phyloP scores from a whole-genome alignment of 306 rosid genomes.

The Coriaria nepalensis region DNA sequence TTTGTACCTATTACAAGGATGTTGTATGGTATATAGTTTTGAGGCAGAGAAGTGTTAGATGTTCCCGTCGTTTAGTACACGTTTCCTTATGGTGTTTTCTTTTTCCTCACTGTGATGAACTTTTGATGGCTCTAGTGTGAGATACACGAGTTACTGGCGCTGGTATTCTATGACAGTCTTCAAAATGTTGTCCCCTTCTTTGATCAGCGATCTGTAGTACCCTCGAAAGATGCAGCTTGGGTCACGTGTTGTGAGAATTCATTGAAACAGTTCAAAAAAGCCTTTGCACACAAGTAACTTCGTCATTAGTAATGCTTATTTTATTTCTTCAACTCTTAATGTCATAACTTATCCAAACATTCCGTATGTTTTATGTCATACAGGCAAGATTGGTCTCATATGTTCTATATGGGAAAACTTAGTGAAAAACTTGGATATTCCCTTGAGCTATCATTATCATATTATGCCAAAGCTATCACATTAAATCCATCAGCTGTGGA shows the following conservation, averaged over 20 bases:
- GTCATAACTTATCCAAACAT: background rate
- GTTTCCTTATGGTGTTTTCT: background rate
- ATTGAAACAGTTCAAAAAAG: conserved; percentile 92
- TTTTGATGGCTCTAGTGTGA: conserved; percentile 53
- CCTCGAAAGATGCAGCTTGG: conserved; percentile 79
- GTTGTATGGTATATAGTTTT: no score
- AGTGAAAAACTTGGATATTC: conserved; percentile 80
- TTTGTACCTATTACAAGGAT: conserved; percentile 4
- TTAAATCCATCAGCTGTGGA: conserved; percentile 85
- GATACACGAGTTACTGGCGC: conserved; percentile 87
- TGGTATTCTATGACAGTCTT: conserved; percentile 96
- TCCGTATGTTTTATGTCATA: conserved; percentile 11
- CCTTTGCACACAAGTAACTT: conserved; percentile 59
- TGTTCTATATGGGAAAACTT: conserved; percentile 91
- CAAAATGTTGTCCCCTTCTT: conserved; percentile 92
- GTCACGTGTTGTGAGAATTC: conserved; percentile 67
- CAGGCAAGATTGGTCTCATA: conserved; percentile 97
- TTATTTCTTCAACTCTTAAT: conserved; percentile 8
- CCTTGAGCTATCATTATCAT: conserved; percentile 56
- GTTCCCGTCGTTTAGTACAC: background rate
- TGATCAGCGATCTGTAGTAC: conserved; percentile 81
- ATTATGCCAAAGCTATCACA: conserved; percentile 65
- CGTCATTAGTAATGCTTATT: conserved; percentile 12
- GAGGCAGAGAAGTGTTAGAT: no score
- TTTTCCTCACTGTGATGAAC: conserved; percentile 12